A percentile compares a stretch with the other conserved stretches of the same genome.
These are phyloP conservation scores for Penicillium sp. DNA, from an alignment of 2,329 filamentous ascomycete genomes.

Conservation along the genomic window DNA sequence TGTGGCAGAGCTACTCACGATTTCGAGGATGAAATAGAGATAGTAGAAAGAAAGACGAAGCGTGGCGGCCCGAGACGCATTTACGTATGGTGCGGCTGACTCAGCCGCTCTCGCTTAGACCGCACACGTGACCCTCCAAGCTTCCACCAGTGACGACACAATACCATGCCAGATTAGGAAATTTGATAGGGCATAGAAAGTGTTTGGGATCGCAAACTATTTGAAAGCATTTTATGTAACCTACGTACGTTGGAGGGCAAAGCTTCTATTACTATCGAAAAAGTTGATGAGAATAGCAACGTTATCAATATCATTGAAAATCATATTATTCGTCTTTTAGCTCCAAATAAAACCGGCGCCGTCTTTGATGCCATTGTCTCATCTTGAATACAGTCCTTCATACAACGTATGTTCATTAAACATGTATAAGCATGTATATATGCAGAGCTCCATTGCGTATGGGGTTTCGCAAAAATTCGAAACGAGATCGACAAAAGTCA, in stretches of 20 bases:
- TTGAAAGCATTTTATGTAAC: conserved; percentile 1
- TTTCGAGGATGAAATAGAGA: conserved; percentile 46
- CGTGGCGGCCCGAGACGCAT: conserved; percentile 34
- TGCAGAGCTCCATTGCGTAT: not conserved
- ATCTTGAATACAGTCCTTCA: not conserved
- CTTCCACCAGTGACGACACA: conserved; percentile 9
- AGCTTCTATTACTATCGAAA: not conserved
- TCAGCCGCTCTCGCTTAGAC: conserved; percentile 29
- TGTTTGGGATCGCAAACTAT: not conserved
- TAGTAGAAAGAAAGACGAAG: conserved; percentile 43
- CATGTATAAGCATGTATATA: not conserved
- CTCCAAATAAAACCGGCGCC: not conserved
- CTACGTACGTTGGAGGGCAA: not conserved
- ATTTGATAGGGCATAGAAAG: conserved; percentile 7
- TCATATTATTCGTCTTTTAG: not conserved
- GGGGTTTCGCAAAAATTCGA: not conserved
- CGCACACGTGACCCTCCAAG: conserved; percentile 5
- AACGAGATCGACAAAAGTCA: not conserved
- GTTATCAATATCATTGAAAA: not conserved
- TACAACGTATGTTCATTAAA: not conserved
- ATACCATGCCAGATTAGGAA: conserved; percentile 8
- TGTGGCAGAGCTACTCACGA: conserved; percentile 34
- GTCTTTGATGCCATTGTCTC: not conserved
- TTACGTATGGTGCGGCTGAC: conserved; percentile 44
- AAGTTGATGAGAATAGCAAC: not conserved